Conservation (phyloP, 2,329 filamentous ascomycete species). For the Colletotrichum caudatum region DNA sequence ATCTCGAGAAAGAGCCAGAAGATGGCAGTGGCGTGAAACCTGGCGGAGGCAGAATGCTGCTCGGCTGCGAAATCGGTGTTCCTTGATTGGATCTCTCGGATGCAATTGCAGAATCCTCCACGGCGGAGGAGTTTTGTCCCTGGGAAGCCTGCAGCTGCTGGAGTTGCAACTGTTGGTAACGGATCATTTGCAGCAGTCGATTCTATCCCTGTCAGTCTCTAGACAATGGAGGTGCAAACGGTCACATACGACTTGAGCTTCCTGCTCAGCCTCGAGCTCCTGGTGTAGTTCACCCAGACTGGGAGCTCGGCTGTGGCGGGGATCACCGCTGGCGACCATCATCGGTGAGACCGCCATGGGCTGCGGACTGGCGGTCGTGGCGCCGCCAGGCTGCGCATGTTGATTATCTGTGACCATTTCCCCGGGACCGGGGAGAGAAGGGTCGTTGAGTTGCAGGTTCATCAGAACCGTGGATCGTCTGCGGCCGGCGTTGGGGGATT, state of each 20-base stretch:
- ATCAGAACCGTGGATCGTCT: slow-evolving; percentile 77
- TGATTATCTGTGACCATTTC: slow-evolving; percentile 71
- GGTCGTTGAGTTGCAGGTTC: slow-evolving; percentile 81
- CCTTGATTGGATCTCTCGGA: slow-evolving; percentile 59
- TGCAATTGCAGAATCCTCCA: slow-evolving; percentile 62
- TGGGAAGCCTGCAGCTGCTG: slow-evolving; percentile 66
- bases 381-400: slow-evolving; percentile 46
- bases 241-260: slow-evolving; percentile 76
- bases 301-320: slow-evolving; percentile 74
- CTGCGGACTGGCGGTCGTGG: slow-evolving; percentile 56
- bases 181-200: slow-evolving; percentile 81
- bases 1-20: slow-evolving; percentile 63
- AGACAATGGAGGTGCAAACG: background rate
- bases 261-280: slow-evolving; percentile 82
- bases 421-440: slow-evolving; percentile 73
- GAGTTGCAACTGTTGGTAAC: slow-evolving; percentile 79
- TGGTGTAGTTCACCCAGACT: slow-evolving; percentile 84
- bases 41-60: slow-evolving; percentile 12
- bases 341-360: slow-evolving; percentile 62
- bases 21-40: slow-evolving; percentile 50
- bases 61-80: slow-evolving; percentile 52
- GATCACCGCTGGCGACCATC: slow-evolving; percentile 56
- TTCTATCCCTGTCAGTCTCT: slow-evolving; percentile 63
- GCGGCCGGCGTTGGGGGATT: slow-evolving; percentile 64
- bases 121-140: slow-evolving; percentile 54